Percentiles rank a stretch among this genome's conserved stretches.
Evolutionary conservation across 257 asterid species (phyloP).

Genomic region (Perilla frutescens): DNA sequence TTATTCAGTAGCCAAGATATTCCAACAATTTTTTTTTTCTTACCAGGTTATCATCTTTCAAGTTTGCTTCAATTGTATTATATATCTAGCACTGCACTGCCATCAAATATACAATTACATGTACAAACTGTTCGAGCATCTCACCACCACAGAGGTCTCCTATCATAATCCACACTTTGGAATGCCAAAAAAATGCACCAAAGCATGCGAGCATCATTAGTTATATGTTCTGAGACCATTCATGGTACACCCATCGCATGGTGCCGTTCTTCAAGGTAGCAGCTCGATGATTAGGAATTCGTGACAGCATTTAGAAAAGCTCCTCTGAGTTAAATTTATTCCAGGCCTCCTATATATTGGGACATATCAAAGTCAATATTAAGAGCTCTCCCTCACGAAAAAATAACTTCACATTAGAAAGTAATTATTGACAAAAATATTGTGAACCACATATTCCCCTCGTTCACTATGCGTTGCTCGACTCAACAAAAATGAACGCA

Average conservation of each 20-base stretch:
- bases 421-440: neutral
- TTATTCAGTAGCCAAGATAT: conserved; percentile 38
- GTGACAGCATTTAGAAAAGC: conserved; percentile 72
- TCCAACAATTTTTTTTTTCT: conserved; percentile 37
- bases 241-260: conserved; percentile 28
- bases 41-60: conserved; percentile 33
- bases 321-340: conserved; percentile 98
- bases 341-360: conserved; percentile 82
- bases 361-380: conserved; percentile 35
- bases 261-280: conserved; percentile 32
- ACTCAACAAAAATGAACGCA: neutral
- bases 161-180: conserved; percentile 33
- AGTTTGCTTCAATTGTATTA: conserved; percentile 30
- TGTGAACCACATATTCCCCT: neutral
- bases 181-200: conserved; percentile 37
- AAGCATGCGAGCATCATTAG: conserved; percentile 27
- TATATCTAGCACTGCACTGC: conserved; percentile 40
- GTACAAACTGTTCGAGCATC: conserved; percentile 37
- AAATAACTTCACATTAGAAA: neutral
- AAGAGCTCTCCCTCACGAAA: conserved; percentile 18
- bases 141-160: conserved; percentile 38
- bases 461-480: conserved; percentile 16
- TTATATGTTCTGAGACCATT: conserved; percentile 32
- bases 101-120: conserved; percentile 53
- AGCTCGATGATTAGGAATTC: conserved; percentile 39